Evolutionary conservation across 306 rosid species (phyloP).

Genomic region (Corylus americana): DNA sequence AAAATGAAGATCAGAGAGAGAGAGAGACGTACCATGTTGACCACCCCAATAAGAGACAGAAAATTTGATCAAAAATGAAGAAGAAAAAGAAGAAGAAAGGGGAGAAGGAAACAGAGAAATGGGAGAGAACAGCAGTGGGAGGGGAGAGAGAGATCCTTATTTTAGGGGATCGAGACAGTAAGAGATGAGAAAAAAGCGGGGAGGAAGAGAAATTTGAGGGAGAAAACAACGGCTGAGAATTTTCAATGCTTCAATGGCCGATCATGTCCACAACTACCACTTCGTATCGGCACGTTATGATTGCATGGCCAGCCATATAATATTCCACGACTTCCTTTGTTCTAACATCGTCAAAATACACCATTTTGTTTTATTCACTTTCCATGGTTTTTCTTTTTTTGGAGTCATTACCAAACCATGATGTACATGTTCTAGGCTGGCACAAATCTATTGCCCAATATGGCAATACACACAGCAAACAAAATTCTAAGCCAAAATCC

Average conservation of each 20-base stretch:
- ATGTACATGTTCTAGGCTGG: no score
- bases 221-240: slow-evolving; percentile 58
- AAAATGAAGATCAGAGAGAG: slow-evolving; percentile 7
- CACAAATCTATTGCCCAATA: no score
- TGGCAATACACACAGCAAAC: not conserved
- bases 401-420: no score
- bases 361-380: no score
- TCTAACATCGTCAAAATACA: not conserved
- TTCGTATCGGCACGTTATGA: not conserved
- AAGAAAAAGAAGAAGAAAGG: slow-evolving; percentile 37
- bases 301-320: not conserved
- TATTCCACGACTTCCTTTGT: not conserved
- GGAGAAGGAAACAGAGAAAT: slow-evolving; percentile 35
- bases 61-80: slow-evolving; percentile 36
- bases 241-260: slow-evolving; percentile 22
- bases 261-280: slow-evolving; percentile 24
- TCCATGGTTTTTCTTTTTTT: no score
- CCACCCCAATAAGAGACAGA: slow-evolving; percentile 18
- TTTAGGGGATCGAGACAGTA: slow-evolving; percentile 32
- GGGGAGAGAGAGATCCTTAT: slow-evolving; percentile 54
- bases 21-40: slow-evolving; percentile 66
- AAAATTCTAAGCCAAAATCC: not conserved
- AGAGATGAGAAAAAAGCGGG: slow-evolving; percentile 56
- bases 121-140: slow-evolving; percentile 41
- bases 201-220: slow-evolving; percentile 62